phyloP scores from a whole-genome alignment of 2,329 filamentous ascomycete species.

The Colletotrichum sp. region DNA sequence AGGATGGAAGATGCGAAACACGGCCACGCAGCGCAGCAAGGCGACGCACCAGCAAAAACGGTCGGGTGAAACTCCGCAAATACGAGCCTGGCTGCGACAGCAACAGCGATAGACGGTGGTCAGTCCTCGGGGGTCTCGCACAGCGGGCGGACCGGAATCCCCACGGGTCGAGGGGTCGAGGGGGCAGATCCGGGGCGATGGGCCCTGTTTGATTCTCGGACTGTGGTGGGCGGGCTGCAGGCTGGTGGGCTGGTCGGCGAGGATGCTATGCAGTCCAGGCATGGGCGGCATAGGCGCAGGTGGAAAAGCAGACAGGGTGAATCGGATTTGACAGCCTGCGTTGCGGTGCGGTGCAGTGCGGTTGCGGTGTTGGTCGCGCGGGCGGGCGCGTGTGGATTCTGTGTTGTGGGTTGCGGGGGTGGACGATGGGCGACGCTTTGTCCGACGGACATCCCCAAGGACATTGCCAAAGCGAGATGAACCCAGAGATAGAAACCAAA shows the following conservation, averaged over 20 bases:
- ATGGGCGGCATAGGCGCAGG: not conserved
- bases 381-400: not conserved
- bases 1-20: conserved; percentile 12
- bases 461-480: conserved; percentile 17
- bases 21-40: conserved; percentile 5
- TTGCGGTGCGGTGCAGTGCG: not conserved
- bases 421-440: conserved; percentile 15
- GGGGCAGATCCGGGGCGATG: not conserved
- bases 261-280: not conserved
- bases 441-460: conserved; percentile 27
- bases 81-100: not conserved
- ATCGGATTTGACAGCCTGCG: not conserved
- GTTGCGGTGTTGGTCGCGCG: not conserved
- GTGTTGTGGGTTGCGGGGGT: conserved; percentile 4
- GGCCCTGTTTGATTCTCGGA: conserved; percentile 1
- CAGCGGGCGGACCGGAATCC: not conserved
- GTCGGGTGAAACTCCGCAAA: conserved; percentile 18
- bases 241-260: not conserved
- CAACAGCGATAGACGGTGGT: not conserved
- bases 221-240: not conserved
- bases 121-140: not conserved
- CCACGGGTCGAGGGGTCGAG: not conserved
- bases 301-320: not conserved
- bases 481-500: conserved; percentile 16
- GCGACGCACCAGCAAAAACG: not conserved